Base-by-base conservation (phyloP, 495 filamentous ascomycete genomes). In the Aspergillus carlsbadensis region DNA sequence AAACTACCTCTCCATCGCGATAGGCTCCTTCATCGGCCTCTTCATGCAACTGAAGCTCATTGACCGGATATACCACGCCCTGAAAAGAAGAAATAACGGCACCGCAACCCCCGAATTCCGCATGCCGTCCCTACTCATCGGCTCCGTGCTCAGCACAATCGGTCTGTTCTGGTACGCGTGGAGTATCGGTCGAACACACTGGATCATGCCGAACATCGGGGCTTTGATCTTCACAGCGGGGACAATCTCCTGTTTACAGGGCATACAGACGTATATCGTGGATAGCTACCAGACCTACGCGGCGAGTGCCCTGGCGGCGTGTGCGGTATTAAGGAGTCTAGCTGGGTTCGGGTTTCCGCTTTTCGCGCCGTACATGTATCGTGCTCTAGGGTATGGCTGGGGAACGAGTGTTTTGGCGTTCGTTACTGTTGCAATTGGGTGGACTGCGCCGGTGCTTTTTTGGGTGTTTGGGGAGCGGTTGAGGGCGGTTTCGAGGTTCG, bases 281-380 rank as follows among this genome's bases (percentile, higher is more conserved):
- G 90, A 96, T 64, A 70, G 86, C 5, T 92, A 92, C 68, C 83
- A 83, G 22, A 78, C 80, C 4, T 94, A 81, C 67, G 87, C 89
- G 5, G 89, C 90, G 7, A 86, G 81, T 57, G 91, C 88, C 0
- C 66, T 90, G 11, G 86, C 78, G 0, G 88, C 91, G 1, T 78
- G 77, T 1, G 81, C 84, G 3, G 80, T 91, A 7, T 62, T 93
- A 57, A 76, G 90, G n/a, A 83, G 76, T 21, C 41, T 91, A 11
- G 84, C 85, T 0, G 89, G 89, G 2, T 91, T 92, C 64, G 81
- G 77, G 11, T 92, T 94, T 56, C 90, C 90, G 20, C 73, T 94
- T 6, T 92, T 92, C 57, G 86, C 87, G 6, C 86, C 84, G 3
- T 75, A 72, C 24, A 73, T 91, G 79, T 91, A 81, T 57, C 37